Percentiles rank a stretch among this genome's conserved stretches.
phyloP scores from a whole-genome alignment of 2,329 filamentous ascomycete genomes.

The Calonectria crousiana region DNA sequence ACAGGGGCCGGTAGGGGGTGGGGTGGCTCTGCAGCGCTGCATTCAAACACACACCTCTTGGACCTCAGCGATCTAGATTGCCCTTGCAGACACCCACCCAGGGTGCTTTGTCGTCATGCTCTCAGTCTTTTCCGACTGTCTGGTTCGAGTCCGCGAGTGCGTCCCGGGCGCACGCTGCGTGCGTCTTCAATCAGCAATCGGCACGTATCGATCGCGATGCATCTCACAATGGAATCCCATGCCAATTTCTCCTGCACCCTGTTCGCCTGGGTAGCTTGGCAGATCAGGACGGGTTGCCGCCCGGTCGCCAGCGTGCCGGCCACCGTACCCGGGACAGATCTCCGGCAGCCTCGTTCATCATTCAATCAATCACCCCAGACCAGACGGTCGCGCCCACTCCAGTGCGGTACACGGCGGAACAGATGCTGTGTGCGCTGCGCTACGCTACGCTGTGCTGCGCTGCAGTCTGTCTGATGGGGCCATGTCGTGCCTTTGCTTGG shows the following conservation, averaged over 20 bases:
- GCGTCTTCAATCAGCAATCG: background rate
- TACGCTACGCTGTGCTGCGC: background rate
- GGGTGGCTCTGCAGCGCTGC: background rate
- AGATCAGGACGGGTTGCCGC: background rate
- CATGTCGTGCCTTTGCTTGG: background rate
- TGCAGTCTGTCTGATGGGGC: background rate
- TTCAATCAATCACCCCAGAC: background rate
- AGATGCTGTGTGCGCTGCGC: background rate
- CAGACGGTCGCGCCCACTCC: background rate
- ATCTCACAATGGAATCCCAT: background rate
- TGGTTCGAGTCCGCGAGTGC: background rate
- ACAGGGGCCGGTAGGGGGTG: background rate
- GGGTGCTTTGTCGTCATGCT: background rate
- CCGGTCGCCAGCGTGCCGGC: background rate
- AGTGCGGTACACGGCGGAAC: background rate
- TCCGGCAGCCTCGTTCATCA: background rate
- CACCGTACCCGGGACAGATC: constrained; percentile 8
- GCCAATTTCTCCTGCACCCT: background rate
- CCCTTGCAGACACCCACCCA: constrained; percentile 20
- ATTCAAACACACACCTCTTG: constrained; percentile 3
- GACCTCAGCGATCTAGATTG: constrained; percentile 15
- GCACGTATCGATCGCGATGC: background rate
- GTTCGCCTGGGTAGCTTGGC: background rate
- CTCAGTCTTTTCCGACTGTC: constrained; percentile 2
- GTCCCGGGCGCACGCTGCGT: background rate